phyloP scores from a whole-genome alignment of 495 filamentous ascomycete species.

The Podospora conica region DNA sequence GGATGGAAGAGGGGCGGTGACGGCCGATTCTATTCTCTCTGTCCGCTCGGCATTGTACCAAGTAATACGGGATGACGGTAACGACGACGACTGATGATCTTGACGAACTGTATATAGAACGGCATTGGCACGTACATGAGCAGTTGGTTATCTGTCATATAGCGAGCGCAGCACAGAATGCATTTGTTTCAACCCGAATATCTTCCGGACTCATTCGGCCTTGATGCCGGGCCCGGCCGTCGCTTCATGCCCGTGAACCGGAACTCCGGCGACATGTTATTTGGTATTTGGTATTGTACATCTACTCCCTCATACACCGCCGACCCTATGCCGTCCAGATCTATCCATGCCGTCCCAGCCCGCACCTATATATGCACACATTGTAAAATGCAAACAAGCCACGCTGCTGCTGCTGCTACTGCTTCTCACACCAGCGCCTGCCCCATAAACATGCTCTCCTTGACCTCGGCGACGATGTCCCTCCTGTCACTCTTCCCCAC shows the following conservation, averaged over 20 bases:
- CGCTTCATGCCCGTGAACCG: neutral
- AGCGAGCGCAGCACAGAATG: neutral
- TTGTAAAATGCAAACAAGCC: neutral
- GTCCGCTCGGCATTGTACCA: neutral
- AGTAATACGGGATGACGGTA: neutral
- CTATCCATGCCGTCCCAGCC: neutral
- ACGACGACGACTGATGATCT: neutral
- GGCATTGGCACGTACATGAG: neutral
- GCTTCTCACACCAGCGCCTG: constrained; percentile 57
- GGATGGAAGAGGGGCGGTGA: neutral
- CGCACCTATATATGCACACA: neutral
- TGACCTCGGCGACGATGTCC: constrained; percentile 87
- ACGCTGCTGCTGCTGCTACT: neutral
- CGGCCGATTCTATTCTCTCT: neutral
- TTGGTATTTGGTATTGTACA: neutral
- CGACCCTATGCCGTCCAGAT: neutral
- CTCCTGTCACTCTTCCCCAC: constrained; percentile 84
- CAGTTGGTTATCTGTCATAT: neutral
- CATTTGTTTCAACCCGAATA: neutral
- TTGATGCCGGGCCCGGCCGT: neutral
- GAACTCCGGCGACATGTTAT: neutral
- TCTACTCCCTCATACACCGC: neutral
- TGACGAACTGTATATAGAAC: neutral
- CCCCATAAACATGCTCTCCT: constrained; percentile 89
- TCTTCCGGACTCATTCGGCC: too few relatives aligned